These are phyloP conservation scores for Ogataea siamensis DNA, from an alignment of 805 yeast genomes.

Conservation along the genomic window DNA sequence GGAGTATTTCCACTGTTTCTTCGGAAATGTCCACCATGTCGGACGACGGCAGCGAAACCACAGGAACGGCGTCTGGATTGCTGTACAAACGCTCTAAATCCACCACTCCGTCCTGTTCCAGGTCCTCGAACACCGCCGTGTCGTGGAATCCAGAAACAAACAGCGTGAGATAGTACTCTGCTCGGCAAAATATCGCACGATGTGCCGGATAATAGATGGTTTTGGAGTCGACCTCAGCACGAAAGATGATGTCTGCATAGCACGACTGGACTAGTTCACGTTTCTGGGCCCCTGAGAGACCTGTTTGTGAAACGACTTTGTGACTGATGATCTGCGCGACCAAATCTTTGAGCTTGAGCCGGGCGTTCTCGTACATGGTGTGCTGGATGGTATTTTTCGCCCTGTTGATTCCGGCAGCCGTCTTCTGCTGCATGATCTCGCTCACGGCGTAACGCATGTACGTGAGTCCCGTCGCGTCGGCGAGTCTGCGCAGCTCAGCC, in stretches of 20 bases:
- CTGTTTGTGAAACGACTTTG: constrained; percentile 3
- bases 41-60: constrained; percentile 21
- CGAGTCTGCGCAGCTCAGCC: constrained; percentile 30
- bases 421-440: constrained; percentile 22
- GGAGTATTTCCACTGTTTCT: constrained; percentile 40
- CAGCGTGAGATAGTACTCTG: constrained; percentile 65
- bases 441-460: constrained; percentile 34
- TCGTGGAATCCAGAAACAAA: constrained; percentile 48
- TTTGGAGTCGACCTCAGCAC: constrained; percentile 29
- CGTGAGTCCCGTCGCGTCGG: constrained; percentile 38
- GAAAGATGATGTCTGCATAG: constrained; percentile 49
- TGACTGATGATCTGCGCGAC: constrained; percentile 21
- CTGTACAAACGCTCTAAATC: constrained; percentile 18
- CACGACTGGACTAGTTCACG: constrained; percentile 23
- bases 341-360: constrained; percentile 35
- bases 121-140: constrained; percentile 18
- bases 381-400: constrained; percentile 35
- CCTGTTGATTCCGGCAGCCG: constrained; percentile 28
- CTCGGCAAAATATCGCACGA: constrained; percentile 55
- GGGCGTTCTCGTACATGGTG: constrained; percentile 36
- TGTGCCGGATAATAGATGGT: constrained; percentile 58
- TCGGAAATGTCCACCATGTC: constrained; percentile 9
- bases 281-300: constrained; percentile 23
- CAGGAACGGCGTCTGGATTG: constrained; percentile 20
- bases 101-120: constrained; percentile 18